Conservation (phyloP, 75 land plant genomes). For the Selaginella tamariscina region DNA sequence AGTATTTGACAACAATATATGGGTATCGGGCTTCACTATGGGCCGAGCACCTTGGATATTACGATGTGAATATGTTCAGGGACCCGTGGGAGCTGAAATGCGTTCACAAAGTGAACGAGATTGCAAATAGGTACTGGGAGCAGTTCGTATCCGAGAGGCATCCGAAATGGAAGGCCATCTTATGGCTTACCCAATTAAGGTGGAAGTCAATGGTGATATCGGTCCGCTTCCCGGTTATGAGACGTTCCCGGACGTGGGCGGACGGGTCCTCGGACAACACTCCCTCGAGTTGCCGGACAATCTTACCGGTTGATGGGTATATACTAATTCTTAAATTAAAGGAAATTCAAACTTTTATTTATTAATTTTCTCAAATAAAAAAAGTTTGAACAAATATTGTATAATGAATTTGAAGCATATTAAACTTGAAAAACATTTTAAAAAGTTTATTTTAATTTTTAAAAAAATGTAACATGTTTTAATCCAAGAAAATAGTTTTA, state of each 20-base stretch:
- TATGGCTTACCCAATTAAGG: conserved; percentile 62
- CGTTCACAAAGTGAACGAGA: conserved; percentile 41
- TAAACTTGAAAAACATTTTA: too few relatives aligned
- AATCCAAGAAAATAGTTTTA: too few relatives aligned
- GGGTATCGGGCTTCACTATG: conserved; percentile 85
- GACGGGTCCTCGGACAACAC: conserved; percentile 46
- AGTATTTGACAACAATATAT: conserved; percentile 42
- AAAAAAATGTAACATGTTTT: too few relatives aligned
- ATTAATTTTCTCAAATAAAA: too few relatives aligned
- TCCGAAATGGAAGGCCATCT: conserved; percentile 53
- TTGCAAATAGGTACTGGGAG: conserved; percentile 58
- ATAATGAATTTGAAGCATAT: too few relatives aligned
- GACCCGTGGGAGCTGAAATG: conserved; percentile 46
- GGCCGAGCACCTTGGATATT: conserved; percentile 57
- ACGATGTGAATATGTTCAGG: conserved; percentile 30
- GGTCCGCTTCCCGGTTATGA: conserved; percentile 39
- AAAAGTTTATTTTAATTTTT: too few relatives aligned
- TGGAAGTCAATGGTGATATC: conserved; percentile 43
- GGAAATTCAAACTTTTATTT: too few relatives aligned
- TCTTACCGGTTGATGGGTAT: conserved; percentile 34
- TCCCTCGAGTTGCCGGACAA: conserved; percentile 42
- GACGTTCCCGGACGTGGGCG: conserved; percentile 76
- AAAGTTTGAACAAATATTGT: too few relatives aligned
- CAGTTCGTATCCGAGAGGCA: conserved; percentile 36
- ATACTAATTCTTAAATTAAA: too few relatives aligned